Percentiles rank a stretch among this genome's conserved stretches.
Evolutionary conservation across 257 asterid genomes (phyloP).

Genomic region (Primulina eburnea): DNA sequence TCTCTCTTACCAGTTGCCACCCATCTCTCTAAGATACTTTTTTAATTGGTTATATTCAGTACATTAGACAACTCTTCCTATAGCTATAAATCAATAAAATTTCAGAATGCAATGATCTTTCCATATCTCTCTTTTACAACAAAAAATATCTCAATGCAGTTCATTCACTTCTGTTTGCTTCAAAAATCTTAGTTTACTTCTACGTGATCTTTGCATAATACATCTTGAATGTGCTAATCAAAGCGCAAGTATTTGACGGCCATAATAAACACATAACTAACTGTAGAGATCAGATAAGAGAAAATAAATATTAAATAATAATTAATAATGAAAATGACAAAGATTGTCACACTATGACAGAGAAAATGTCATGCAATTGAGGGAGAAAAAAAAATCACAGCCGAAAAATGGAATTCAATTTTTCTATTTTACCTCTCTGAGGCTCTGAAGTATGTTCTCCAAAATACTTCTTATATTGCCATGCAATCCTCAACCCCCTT

Average conservation of each 20-base stretch:
- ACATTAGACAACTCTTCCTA: slow-evolving; percentile 8
- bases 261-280: neutral
- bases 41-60: slow-evolving; percentile 14
- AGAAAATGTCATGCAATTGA: neutral
- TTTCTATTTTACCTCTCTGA: slow-evolving; percentile 53
- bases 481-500: slow-evolving; percentile 86
- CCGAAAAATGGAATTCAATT: slow-evolving; percentile 2
- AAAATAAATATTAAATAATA: neutral
- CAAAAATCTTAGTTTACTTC: slow-evolving; percentile 1
- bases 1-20: neutral
- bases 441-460: slow-evolving; percentile 63
- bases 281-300: neutral
- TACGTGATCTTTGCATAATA: slow-evolving; percentile 9
- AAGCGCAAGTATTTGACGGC: neutral
- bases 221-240: slow-evolving; percentile 14
- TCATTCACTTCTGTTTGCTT: slow-evolving; percentile 10
- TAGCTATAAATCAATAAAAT: neutral
- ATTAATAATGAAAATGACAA: neutral
- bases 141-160: neutral
- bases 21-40: slow-evolving; percentile 5
- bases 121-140: neutral
- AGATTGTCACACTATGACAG: neutral
- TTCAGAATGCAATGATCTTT: neutral
- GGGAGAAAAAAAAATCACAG: slow-evolving; percentile 7
- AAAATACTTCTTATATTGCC: slow-evolving; percentile 94